Percentiles rank a stretch among this genome's conserved stretches.
phyloP scores from a whole-genome alignment of 2,329 filamentous ascomycete species.

The Plenodomus biglobosus region DNA sequence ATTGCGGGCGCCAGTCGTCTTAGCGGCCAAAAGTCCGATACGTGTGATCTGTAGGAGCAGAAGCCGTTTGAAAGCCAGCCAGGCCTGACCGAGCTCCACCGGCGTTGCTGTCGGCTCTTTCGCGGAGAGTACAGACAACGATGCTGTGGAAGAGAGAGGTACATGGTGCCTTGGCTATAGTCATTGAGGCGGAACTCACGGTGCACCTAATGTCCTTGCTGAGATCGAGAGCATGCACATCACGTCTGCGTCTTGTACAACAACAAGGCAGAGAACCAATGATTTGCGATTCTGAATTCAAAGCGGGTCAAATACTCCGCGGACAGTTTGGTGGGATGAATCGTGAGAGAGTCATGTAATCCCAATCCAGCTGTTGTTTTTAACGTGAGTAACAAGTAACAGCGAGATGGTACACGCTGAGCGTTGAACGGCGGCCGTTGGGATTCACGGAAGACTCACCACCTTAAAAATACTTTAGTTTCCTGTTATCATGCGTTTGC shows the following conservation, averaged over 20 bases:
- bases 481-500: not conserved
- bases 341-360: not conserved
- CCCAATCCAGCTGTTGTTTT: not conserved
- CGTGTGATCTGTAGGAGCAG: not conserved
- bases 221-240: slow-evolving; percentile 2
- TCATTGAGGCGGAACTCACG: slow-evolving; percentile 2
- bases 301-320: not conserved
- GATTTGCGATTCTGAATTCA: not conserved
- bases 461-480: not conserved
- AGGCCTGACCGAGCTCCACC: slow-evolving; percentile 2
- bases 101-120: not conserved
- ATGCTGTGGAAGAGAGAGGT: slow-evolving; percentile 2
- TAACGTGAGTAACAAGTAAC: not conserved
- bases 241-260: not conserved
- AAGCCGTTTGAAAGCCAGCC: slow-evolving; percentile 1
- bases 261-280: not conserved
- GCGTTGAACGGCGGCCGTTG: not conserved
- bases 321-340: not conserved
- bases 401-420: not conserved
- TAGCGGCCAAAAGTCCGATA: not conserved
- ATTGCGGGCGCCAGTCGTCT: not conserved
- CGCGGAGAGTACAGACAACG: not conserved
- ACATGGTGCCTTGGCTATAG: slow-evolving; percentile 1
- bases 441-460: not conserved
- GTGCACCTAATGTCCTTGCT: slow-evolving; percentile 6